Evolutionary conservation across 768 basidiomycete genomes (phyloP), one percentile per base, ranked within the genome.

Genomic region (Pholiota molesta): DNA sequence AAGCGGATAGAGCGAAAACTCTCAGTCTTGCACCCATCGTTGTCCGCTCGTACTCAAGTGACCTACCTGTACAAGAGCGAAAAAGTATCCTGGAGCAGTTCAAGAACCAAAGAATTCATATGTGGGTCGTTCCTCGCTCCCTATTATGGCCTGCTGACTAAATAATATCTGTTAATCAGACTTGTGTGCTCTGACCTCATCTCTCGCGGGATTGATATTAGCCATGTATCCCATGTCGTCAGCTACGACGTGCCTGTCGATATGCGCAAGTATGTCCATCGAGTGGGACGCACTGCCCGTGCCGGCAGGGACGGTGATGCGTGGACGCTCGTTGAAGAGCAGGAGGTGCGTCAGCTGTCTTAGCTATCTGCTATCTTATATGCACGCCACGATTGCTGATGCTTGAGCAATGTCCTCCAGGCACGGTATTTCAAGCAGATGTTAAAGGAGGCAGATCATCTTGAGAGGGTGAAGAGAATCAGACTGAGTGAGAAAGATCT

Each of bases 171-270:
- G 19, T 39, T 37, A 35, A 23, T 19, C 60, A 98, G 97, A 61
- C 80, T 99, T 19, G 84, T 99, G n/a, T 97, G 95, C 72, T 98
- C 97, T 2, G 97, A 99, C 76, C 80, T 99, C 35, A 60, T 60
- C 26, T 54, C 52, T 14, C 88, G 97, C 60, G 97, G 97, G 11
- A 95, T 83, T 73, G 62, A 78, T 69, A 92, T 99, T 60, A 91
- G 88, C 61, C 87, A 94, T 65, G 94, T 99, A 35, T 86, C 89
- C 2, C 92, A 97, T 73, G 97, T 99, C 31, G 86, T 99, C 52
- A 95, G 90, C 69, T 99, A 99, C 73, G 97, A 99, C 72, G 89
- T 87, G 2, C 96, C 97, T 9, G 84, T 97, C n/a, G 97, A 99
- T 73, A 95, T 98, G 86, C 85, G 94, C 55, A 99, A 99, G 74